A percentile compares a stretch with the other conserved stretches of the same genome.
phyloP scores from a whole-genome alignment of 2,329 filamentous ascomycete species.

The Pyrenophora tritici-repentis region DNA sequence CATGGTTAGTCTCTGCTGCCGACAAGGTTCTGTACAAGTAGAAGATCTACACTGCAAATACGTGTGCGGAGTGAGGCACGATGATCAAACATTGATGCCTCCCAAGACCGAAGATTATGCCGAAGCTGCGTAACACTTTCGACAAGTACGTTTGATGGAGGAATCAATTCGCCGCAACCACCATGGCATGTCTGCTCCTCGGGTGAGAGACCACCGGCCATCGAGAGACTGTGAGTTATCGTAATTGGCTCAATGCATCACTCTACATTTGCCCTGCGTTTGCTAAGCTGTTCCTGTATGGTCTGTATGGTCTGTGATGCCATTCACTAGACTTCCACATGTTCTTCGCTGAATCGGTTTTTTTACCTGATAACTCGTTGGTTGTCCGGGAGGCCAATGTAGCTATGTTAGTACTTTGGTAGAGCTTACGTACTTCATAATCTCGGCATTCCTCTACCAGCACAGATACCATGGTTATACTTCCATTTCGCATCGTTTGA shows the following conservation, averaged over 20 bases:
- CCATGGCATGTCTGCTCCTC: not conserved
- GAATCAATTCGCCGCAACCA: not conserved
- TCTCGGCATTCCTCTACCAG: too few species aligned
- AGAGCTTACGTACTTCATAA: too few species aligned
- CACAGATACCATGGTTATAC: too few species aligned
- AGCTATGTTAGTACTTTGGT: too few species aligned
- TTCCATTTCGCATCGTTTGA: too few species aligned
- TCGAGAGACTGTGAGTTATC: not conserved
- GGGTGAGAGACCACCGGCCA: not conserved
- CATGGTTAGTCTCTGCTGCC: slow-evolving; percentile 36
- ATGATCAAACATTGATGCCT: not conserved
- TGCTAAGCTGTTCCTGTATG: not conserved
- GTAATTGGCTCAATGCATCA: slow-evolving; percentile 1
- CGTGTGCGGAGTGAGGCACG: not conserved
- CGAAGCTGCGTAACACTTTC: too few species aligned
- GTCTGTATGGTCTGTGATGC: not conserved
- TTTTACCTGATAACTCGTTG: too few species aligned
- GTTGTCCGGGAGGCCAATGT: too few species aligned
- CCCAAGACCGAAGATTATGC: not conserved
- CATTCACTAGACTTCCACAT: not conserved
- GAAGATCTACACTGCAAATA: not conserved
- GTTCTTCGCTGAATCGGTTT: too few species aligned
- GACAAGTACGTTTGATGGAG: too few species aligned
- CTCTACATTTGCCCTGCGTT: not conserved
- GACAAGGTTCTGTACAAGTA: slow-evolving; percentile 37